Evolutionary conservation across 331 rosid species (phyloP), one percentile per base, ranked within the genome.

Genomic region (Phaseolus coccineus): DNA sequence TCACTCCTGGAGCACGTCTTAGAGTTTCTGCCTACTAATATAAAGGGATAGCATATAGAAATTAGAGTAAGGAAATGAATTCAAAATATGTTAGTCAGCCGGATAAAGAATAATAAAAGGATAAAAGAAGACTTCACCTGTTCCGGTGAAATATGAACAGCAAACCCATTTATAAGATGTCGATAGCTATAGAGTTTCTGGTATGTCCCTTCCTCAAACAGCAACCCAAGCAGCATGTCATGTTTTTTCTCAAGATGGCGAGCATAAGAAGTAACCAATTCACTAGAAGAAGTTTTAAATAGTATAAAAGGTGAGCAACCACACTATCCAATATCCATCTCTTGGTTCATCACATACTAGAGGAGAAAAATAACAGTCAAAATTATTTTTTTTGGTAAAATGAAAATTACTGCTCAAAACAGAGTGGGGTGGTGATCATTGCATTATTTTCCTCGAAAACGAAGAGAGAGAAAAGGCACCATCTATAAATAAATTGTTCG

Each of bases 121-220:
- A 53, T 84, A 80, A 57, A 77, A 69, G 80, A 71, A 84, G 80
- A 80, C 87, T 87, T 90, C 89, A 96, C 99, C 99, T 96, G 99
- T 77, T 96, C 94, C 3, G 84, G 90, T 19, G 98, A 85, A 73
- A 91, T 87, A 81, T 93, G 95, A 85, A 91, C 98, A 76, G 99
- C 85, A 92, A 96, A 96, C 37, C 99, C 99, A 87, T 96, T 96
- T 85, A 93, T 84, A 76, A 96, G 99, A 93, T 96, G 99, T 3
- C 84, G 85, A 87, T 93, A 96, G 74, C 99, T 96, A 76, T 96
- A 96, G 59, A 96, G 90, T 78, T 96, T 96, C 84, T 86, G 78
- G 84, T 91, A 96, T 63, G 91, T 89, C 44, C 97, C 99, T 71
- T 53, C 73, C 80, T 93, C 91, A 83, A 96, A 96, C 83, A 93